These are phyloP conservation scores for Tephrocybe sp. DNA, from an alignment of 768 basidiomycete species.

Conservation along the genomic window DNA sequence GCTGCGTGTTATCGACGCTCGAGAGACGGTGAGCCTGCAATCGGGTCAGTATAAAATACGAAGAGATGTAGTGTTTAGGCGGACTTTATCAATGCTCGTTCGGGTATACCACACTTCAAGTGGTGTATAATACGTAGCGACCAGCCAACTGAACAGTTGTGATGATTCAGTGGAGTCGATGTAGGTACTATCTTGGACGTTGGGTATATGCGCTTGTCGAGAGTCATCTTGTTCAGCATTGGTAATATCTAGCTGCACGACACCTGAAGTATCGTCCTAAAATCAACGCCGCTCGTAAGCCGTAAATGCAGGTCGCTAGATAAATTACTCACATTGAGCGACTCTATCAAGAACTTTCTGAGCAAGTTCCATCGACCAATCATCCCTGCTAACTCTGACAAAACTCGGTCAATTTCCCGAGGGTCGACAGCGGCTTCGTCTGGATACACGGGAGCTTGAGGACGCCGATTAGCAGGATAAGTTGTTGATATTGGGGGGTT, in stretches of 20 bases:
- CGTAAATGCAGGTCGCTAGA: neutral
- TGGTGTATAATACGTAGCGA: constrained; percentile 79
- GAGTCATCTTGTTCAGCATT: constrained; percentile 5
- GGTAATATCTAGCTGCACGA: constrained; percentile 8
- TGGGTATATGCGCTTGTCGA: neutral
- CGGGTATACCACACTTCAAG: constrained; percentile 92
- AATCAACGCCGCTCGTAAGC: neutral
- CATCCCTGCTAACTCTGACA: constrained; percentile 90
- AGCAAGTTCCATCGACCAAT: constrained; percentile 91
- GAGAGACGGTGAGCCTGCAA: constrained; percentile 86
- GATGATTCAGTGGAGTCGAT: constrained; percentile 57
- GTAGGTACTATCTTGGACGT: constrained; percentile 20
- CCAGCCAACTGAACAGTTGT: constrained; percentile 61
- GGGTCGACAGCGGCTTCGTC: constrained; percentile 74
- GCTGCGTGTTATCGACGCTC: constrained; percentile 63
- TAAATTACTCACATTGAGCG: constrained; percentile 53
- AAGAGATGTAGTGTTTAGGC: neutral
- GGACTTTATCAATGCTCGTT: constrained; percentile 86
- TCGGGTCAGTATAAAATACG: constrained; percentile 1
- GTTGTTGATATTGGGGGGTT: constrained; percentile 37
- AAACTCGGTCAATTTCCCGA: constrained; percentile 85
- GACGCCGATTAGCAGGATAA: constrained; percentile 31
- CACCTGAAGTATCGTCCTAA: constrained; percentile 20
- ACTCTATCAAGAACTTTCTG: constrained; percentile 79
- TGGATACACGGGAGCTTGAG: constrained; percentile 18